Conservation (phyloP, 352 stramenopile genomes). For the Elongisporangium prolatum region DNA sequence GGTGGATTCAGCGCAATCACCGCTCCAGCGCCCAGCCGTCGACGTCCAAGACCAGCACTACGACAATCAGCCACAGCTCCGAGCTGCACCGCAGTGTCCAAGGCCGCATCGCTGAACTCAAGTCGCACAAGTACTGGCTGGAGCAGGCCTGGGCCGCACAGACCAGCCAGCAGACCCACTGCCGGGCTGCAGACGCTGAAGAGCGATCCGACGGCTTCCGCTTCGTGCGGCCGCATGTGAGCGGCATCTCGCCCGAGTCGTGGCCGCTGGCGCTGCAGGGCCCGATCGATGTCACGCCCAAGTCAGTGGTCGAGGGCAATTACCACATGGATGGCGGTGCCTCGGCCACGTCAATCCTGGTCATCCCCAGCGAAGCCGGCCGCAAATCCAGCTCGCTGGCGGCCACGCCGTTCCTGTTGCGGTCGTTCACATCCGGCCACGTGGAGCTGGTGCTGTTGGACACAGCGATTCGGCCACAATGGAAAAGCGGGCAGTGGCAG, state of each 20-base stretch:
- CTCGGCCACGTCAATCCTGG: constrained; percentile 44
- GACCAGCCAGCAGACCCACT: not conserved
- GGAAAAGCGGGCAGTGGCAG: constrained; percentile 28
- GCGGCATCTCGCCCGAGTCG: constrained; percentile 64
- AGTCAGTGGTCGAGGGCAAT: constrained; percentile 56
- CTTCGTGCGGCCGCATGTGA: constrained; percentile 55
- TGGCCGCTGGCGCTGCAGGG: constrained; percentile 76
- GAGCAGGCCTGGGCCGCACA: constrained; percentile 52
- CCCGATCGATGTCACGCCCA: constrained; percentile 46
- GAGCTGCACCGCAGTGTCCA: constrained; percentile 18
- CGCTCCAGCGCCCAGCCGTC: not conserved
- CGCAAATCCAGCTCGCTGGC: constrained; percentile 4
- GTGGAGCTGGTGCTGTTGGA: constrained; percentile 73
- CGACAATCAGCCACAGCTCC: constrained; percentile 1
- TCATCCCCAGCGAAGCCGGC: constrained; percentile 33
- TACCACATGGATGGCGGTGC: constrained; percentile 33
- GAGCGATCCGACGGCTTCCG: constrained; percentile 32
- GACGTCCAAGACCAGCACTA: not conserved
- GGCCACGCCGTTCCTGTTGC: constrained; percentile 54
- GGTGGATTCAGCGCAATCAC: constrained; percentile 1
- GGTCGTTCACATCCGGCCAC: constrained; percentile 68
- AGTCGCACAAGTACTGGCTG: constrained; percentile 84
- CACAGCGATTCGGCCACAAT: constrained; percentile 49
- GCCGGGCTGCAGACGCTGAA: constrained; percentile 10
- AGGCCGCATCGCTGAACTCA: constrained; percentile 47